Conservation (phyloP, 495 filamentous ascomycete genomes). For the Neurospora sp. region DNA sequence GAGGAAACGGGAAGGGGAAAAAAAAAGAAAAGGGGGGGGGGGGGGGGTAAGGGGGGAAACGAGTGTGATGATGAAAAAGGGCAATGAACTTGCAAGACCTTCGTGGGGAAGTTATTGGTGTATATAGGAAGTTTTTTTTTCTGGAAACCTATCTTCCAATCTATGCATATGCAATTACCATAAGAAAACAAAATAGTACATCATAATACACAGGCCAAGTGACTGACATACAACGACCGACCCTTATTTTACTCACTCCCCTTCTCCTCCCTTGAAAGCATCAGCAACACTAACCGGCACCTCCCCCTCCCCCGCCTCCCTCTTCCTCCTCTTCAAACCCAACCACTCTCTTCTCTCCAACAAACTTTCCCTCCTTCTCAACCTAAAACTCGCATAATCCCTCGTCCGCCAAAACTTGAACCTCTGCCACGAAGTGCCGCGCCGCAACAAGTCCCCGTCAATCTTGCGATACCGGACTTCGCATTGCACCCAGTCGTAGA, state of each 20-base stretch:
- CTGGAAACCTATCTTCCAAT: neutral
- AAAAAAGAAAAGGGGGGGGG: neutral
- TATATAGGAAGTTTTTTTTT: neutral
- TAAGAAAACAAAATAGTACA: neutral
- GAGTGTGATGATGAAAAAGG: too few relatives aligned
- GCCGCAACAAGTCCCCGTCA: slow-evolving; percentile 19
- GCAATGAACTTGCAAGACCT: too few relatives aligned
- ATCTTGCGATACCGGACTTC: slow-evolving; percentile 40
- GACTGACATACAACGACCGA: neutral
- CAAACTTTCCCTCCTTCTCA: neutral
- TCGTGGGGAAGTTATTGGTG: neutral
- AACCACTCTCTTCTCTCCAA: neutral
- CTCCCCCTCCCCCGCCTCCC: neutral
- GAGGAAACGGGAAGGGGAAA: neutral
- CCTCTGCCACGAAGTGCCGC: neutral
- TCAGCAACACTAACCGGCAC: neutral
- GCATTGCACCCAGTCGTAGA: slow-evolving; percentile 31
- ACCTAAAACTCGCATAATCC: neutral
- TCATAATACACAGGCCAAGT: neutral
- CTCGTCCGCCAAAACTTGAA: neutral
- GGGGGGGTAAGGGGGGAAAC: too few relatives aligned
- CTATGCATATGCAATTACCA: neutral
- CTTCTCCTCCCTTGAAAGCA: neutral
- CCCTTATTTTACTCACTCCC: neutral
- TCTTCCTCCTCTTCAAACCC: neutral